phyloP scores from a whole-genome alignment of 805 yeast species.

The Starmerella apis region DNA sequence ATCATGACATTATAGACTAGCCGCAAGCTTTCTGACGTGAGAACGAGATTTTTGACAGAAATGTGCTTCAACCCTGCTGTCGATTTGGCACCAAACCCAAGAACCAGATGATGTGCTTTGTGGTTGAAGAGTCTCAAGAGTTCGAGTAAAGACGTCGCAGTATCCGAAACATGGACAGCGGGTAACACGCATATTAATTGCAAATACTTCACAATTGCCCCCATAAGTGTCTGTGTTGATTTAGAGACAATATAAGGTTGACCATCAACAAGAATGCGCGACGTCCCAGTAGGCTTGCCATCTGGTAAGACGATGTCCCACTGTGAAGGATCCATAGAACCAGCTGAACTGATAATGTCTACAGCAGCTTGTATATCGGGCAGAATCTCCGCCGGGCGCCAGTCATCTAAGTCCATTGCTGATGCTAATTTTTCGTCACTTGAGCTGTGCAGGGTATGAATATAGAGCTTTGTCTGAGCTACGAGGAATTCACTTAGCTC shows the following conservation, averaged over 20 bases:
- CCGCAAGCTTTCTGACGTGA: constrained; percentile 56
- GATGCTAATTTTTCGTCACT: constrained; percentile 39
- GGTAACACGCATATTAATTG: constrained; percentile 48
- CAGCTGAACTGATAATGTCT: constrained; percentile 43
- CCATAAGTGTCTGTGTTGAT: constrained; percentile 37
- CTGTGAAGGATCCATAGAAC: constrained; percentile 37
- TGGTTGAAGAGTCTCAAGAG: constrained; percentile 45
- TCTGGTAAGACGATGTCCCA: constrained; percentile 35
- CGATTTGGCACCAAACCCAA: constrained; percentile 66
- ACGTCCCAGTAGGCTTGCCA: background rate
- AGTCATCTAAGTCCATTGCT: constrained; percentile 55
- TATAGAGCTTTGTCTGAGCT: constrained; percentile 54
- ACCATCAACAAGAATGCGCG: constrained; percentile 38
- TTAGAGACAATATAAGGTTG: constrained; percentile 50
- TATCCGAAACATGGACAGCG: constrained; percentile 31
- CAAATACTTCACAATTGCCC: constrained; percentile 42
- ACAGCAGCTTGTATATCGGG: constrained; percentile 40
- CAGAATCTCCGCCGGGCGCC: constrained; percentile 65
- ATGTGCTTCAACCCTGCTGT: constrained; percentile 63
- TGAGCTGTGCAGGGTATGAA: constrained; percentile 45
- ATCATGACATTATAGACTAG: constrained; percentile 37
- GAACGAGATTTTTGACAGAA: constrained; percentile 59
- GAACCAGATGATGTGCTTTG: constrained; percentile 47
- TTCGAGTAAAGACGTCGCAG: constrained; percentile 32
- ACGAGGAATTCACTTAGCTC: constrained; percentile 58